Percentiles rank a stretch among this genome's conserved stretches.
These are phyloP conservation scores for Parasarocladium wereldwijsianum DNA, from an alignment of 2,329 filamentous ascomycete species.

Conservation along the genomic window DNA sequence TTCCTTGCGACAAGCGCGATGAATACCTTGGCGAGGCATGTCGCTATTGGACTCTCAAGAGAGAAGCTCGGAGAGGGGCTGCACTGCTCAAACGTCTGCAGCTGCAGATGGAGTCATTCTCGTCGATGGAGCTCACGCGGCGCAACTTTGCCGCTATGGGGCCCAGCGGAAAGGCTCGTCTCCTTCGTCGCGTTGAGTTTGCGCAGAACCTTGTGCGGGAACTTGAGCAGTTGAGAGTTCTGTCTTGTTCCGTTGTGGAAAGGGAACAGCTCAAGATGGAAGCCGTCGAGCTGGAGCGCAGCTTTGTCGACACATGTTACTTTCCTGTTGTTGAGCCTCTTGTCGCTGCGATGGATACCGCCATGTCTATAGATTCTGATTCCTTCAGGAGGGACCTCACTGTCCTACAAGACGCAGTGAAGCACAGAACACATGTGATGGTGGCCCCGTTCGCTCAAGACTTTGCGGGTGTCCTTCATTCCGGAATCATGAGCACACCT, in stretches of 20 bases:
- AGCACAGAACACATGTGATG: constrained; percentile 35
- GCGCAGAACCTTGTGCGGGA: constrained; percentile 62
- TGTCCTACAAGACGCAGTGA: neutral
- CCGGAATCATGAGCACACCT: constrained; percentile 32
- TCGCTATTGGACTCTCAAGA: constrained; percentile 95
- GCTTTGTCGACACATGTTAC: constrained; percentile 78
- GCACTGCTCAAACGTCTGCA: constrained; percentile 87
- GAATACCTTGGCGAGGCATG: constrained; percentile 88
- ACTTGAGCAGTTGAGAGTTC: constrained; percentile 56
- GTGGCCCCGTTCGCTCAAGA: constrained; percentile 42
- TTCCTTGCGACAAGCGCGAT: constrained; percentile 68
- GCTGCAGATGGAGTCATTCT: constrained; percentile 89
- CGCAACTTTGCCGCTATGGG: constrained; percentile 96
- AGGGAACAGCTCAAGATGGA: constrained; percentile 68
- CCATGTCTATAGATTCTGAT: constrained; percentile 60
- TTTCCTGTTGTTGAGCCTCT: constrained; percentile 74
- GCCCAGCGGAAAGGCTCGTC: constrained; percentile 59
- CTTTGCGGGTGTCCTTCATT: constrained; percentile 37
- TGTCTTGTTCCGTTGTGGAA: constrained; percentile 58
- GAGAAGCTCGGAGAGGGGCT: constrained; percentile 81
- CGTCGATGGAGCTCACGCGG: constrained; percentile 91
- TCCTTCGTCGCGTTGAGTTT: constrained; percentile 78
- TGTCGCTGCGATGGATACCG: constrained; percentile 64
- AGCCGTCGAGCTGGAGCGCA: constrained; percentile 59
- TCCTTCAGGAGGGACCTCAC: neutral